Percentiles rank a stretch among this genome's conserved stretches.
Evolutionary conservation across 495 filamentous ascomycete genomes (phyloP).

Genomic region (Articulospora tetracladia): DNA sequence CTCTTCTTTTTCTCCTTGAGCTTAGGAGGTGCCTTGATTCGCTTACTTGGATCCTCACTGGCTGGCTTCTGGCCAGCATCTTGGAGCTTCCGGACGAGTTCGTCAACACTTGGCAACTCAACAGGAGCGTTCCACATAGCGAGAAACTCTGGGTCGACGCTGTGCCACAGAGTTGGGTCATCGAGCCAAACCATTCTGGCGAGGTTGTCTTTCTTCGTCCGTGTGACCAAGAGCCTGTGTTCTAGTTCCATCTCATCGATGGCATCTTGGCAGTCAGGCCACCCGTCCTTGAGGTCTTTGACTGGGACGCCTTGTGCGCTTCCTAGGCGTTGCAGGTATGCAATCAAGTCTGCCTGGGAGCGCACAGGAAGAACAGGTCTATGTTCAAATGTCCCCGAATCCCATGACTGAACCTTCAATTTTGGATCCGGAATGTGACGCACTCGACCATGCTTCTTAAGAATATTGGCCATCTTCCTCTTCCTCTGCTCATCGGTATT

Average conservation of each 20-base stretch:
- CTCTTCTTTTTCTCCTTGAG: slow-evolving; percentile 69
- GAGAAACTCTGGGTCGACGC: slow-evolving; percentile 78
- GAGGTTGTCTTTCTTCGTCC: slow-evolving; percentile 89
- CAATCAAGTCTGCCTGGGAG: slow-evolving; percentile 67
- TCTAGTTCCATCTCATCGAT: slow-evolving; percentile 74
- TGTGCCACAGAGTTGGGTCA: slow-evolving; percentile 68
- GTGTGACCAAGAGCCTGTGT: slow-evolving; percentile 75
- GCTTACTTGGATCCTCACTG: slow-evolving; percentile 64
- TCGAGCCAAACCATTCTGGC: slow-evolving; percentile 86
- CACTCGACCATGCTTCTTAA: slow-evolving; percentile 61
- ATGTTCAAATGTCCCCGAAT: slow-evolving; percentile 68
- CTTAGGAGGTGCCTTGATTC: slow-evolving; percentile 55
- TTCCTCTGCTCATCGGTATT: slow-evolving; percentile 40
- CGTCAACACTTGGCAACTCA: slow-evolving; percentile 68
- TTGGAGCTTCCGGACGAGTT: slow-evolving; percentile 69
- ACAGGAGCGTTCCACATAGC: slow-evolving; percentile 72
- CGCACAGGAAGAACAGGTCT: slow-evolving; percentile 73
- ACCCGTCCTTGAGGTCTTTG: slow-evolving; percentile 90
- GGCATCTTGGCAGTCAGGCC: slow-evolving; percentile 74
- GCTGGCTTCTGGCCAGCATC: slow-evolving; percentile 74
- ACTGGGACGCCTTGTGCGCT: slow-evolving; percentile 80
- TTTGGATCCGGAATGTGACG: slow-evolving; percentile 58
- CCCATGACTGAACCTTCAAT: slow-evolving; percentile 48
- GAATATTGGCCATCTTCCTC: slow-evolving; percentile 38
- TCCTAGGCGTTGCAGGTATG: slow-evolving; percentile 71